Evolutionary conservation across 139 green algal genomes (phyloP).

Genomic region (Closterium sp.): DNA sequence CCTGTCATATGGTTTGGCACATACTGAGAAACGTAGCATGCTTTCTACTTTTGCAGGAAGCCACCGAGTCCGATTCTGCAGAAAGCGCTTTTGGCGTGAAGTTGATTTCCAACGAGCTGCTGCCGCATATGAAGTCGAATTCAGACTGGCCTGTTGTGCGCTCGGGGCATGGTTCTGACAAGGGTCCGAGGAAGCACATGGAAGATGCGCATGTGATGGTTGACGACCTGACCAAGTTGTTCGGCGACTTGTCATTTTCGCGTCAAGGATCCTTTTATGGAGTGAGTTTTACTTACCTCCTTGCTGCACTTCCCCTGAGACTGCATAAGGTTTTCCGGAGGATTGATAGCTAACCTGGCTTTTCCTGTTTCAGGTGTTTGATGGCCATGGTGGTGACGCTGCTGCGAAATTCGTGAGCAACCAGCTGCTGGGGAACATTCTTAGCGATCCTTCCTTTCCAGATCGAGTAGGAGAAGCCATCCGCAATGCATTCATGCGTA

Average conservation of each 20-base stretch:
- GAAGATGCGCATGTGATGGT: conserved; percentile 44
- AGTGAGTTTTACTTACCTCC: conserved; percentile 16
- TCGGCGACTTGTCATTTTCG: conserved; percentile 6
- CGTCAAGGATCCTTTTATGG: conserved; percentile 27
- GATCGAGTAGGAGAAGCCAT: conserved; percentile 5
- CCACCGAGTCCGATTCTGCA: background rate
- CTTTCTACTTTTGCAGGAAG: background rate
- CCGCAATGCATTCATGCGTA: conserved; percentile 20
- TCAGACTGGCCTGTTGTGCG: conserved; percentile 2
- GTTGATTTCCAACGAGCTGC: background rate
- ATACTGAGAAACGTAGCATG: background rate
- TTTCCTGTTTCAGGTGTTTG: conserved; percentile 33
- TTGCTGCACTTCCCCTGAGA: background rate
- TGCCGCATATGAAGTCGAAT: background rate
- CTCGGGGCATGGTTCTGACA: conserved; percentile 19
- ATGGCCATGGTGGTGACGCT: conserved; percentile 32
- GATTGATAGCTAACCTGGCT: background rate
- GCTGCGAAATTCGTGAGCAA: conserved; percentile 38
- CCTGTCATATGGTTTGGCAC: too few relatives aligned
- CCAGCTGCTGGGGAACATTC: conserved; percentile 31
- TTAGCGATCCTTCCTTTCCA: conserved; percentile 36
- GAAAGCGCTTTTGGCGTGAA: background rate
- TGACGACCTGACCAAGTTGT: conserved; percentile 28
- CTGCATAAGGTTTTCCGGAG: background rate
- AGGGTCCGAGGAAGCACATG: conserved; percentile 23